Conservation (phyloP, 345 rosid species). For the Acer campestre region DNA sequence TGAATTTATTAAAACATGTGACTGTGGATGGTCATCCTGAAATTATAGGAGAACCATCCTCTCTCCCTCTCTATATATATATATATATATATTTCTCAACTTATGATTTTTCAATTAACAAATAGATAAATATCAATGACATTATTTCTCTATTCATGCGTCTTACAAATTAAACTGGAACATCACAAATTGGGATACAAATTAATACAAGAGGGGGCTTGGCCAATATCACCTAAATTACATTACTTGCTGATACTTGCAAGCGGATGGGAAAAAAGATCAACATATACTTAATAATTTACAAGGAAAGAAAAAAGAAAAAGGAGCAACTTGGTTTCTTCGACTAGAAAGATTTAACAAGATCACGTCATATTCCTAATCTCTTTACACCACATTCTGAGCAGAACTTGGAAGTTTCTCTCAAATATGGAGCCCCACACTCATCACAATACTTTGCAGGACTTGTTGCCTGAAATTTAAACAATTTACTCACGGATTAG, state of each 20-base stretch:
- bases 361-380: slow-evolving; percentile 55
- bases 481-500: background rate
- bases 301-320: background rate
- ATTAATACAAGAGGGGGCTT: no score
- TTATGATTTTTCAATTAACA: no score
- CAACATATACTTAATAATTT: background rate
- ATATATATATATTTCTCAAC: no score
- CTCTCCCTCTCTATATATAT: no score
- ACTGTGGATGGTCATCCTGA: no score
- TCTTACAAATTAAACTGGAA: no score
- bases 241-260: background rate
- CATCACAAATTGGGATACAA: no score
- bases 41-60: no score
- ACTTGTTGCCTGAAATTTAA: slow-evolving; percentile 50
- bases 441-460: slow-evolving; percentile 89
- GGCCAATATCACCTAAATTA: no score
- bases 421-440: slow-evolving; percentile 78
- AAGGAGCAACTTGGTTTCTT: background rate
- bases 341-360: background rate
- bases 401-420: slow-evolving; percentile 94
- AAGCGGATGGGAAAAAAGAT: background rate
- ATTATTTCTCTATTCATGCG: no score
- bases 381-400: slow-evolving; percentile 92
- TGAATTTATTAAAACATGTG: no score
- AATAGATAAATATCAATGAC: no score